These are phyloP conservation scores for Botrytis byssoidea DNA, from an alignment of 2,329 filamentous ascomycete species.

Conservation along the genomic window DNA sequence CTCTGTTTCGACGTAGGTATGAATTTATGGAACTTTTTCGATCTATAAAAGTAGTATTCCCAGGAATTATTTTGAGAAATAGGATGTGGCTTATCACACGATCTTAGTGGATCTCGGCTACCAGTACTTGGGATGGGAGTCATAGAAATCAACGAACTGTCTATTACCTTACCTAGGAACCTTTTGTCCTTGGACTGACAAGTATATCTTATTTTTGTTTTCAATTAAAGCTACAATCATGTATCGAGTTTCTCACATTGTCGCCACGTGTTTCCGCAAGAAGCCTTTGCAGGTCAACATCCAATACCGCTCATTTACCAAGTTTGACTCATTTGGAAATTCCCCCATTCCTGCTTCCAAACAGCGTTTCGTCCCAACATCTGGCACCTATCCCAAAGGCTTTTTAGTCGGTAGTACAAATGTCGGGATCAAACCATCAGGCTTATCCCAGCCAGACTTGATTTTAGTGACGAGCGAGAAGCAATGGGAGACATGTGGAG, in stretches of 20 bases:
- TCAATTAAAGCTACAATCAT: background rate
- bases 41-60: background rate
- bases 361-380: conserved; percentile 79
- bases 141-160: background rate
- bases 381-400: conserved; percentile 51
- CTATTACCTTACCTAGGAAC: background rate
- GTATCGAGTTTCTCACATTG: background rate
- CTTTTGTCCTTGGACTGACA: background rate
- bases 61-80: background rate
- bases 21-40: background rate
- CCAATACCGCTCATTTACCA: conserved; percentile 5
- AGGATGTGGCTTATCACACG: background rate
- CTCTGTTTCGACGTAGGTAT: background rate
- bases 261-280: background rate
- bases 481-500: conserved; percentile 38
- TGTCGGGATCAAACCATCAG: background rate
- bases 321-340: conserved; percentile 18
- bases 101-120: background rate
- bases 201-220: background rate
- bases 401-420: background rate
- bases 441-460: background rate
- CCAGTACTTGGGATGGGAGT: background rate
- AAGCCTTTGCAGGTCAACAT: background rate
- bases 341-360: conserved; percentile 67
- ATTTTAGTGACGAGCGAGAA: background rate